phyloP scores from a whole-genome alignment of 805 yeast species.

The Scheffersomyces coipomensis region DNA sequence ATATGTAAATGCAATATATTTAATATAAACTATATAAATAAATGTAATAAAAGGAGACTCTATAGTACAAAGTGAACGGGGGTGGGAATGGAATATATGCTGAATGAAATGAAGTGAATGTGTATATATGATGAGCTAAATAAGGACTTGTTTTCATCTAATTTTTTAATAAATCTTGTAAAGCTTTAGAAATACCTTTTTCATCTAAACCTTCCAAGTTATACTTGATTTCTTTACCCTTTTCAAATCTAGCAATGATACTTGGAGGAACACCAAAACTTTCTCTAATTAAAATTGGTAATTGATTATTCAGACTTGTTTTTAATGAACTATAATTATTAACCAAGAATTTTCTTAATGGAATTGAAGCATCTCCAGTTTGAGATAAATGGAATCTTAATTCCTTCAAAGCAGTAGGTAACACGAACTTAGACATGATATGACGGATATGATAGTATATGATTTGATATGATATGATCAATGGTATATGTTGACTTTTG shows the following conservation, averaged over 20 bases:
- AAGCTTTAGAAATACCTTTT: constrained; percentile 40
- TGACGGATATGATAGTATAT: too few relatives aligned
- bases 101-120: too few relatives aligned
- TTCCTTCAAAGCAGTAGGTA: constrained; percentile 66
- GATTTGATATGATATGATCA: too few relatives aligned
- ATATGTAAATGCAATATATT: not conserved
- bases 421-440: constrained; percentile 44
- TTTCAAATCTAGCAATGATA: constrained; percentile 69
- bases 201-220: constrained; percentile 48
- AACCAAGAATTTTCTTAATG: constrained; percentile 63
- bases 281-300: constrained; percentile 80
- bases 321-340: constrained; percentile 65
- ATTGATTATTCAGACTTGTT: constrained; percentile 52
- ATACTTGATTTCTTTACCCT: constrained; percentile 50
- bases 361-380: constrained; percentile 67
- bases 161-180: constrained; percentile 38
- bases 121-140: too few relatives aligned
- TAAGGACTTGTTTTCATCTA: constrained; percentile 11
- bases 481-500: too few relatives aligned
- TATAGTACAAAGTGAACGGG: too few relatives aligned
- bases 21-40: constrained; percentile 1
- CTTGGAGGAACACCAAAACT: constrained; percentile 70
- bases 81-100: too few relatives aligned
- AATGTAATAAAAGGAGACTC: not conserved
- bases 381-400: constrained; percentile 80